Conservation (phyloP, 108 stramenopile species). For the Pelagomonas calceolata region DNA sequence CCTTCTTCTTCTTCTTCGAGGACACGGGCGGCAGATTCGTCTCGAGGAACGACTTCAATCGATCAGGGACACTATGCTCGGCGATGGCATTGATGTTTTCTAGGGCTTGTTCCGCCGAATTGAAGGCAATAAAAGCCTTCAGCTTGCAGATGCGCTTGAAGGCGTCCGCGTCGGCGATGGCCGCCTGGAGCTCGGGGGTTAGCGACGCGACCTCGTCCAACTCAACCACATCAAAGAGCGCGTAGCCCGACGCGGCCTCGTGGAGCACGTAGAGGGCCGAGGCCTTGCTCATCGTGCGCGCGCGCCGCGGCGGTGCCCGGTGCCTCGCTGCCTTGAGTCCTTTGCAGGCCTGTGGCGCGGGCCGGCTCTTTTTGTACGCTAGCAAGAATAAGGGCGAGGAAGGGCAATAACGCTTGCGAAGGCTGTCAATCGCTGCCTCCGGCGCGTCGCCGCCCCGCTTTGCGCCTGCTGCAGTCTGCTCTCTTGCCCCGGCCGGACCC, state of each 20-base stretch:
- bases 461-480: too few relatives aligned
- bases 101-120: slow-evolving; percentile 64
- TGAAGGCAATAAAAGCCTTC: slow-evolving; percentile 92
- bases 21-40: slow-evolving; percentile 49
- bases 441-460: too few relatives aligned
- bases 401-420: too few relatives aligned
- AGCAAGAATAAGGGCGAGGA: too few relatives aligned
- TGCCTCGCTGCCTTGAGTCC: too few relatives aligned
- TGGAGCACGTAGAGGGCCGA: slow-evolving; percentile 59
- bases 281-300: neutral
- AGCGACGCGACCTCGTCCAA: slow-evolving; percentile 59
- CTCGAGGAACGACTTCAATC: slow-evolving; percentile 70
- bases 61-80: slow-evolving; percentile 25
- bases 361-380: too few relatives aligned
- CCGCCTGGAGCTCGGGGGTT: slow-evolving; percentile 29
- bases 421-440: too few relatives aligned
- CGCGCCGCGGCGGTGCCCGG: too few relatives aligned
- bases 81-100: slow-evolving; percentile 50
- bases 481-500: too few relatives aligned
- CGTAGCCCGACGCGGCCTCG: slow-evolving; percentile 94
- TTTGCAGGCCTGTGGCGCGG: too few relatives aligned
- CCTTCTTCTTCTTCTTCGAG: slow-evolving; percentile 34
- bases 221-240: slow-evolving; percentile 89
- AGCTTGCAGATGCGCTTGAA: slow-evolving; percentile 90
- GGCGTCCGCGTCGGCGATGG: slow-evolving; percentile 68